Evolutionary conservation across 2,329 filamentous ascomycete species (phyloP).

Genomic region (Trichoderma aggressivum): DNA sequence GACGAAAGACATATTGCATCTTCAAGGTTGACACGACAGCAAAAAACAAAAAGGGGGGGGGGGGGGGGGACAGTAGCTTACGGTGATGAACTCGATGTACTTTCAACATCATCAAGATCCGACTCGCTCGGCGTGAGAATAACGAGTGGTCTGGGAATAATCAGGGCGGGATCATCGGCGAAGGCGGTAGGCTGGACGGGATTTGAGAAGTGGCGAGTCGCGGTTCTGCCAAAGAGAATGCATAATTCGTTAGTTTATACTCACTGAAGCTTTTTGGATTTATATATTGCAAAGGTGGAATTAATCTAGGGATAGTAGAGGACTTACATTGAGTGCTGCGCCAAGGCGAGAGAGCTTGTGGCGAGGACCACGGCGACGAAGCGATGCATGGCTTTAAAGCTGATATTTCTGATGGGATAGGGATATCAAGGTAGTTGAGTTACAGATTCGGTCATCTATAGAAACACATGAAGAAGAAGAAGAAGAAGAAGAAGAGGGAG

Average conservation of each 20-base stretch:
- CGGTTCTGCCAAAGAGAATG: background rate
- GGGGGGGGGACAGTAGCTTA: background rate
- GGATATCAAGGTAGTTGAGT: background rate
- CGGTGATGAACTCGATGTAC: background rate
- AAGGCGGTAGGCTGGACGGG: conserved; percentile 12
- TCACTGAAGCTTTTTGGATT: background rate
- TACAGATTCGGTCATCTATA: background rate
- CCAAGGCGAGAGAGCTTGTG: background rate
- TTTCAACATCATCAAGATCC: background rate
- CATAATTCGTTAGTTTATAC: background rate
- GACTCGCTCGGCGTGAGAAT: background rate
- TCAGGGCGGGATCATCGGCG: background rate
- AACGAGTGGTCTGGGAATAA: conserved; percentile 9
- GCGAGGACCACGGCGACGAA: background rate
- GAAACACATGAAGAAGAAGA: background rate
- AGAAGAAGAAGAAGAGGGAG: background rate
- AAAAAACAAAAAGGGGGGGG: background rate
- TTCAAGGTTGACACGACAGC: background rate
- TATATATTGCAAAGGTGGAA: background rate
- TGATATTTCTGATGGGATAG: background rate
- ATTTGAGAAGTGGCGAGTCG: conserved; percentile 17
- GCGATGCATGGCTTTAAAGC: background rate
- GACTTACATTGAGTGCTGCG: conserved; percentile 6
- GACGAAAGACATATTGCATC: background rate
- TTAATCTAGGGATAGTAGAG: background rate